Percentiles rank a stretch among this genome's conserved stretches.
phyloP scores from a whole-genome alignment of 768 basidiomycete species.

The Fibroporia radiculosa region DNA sequence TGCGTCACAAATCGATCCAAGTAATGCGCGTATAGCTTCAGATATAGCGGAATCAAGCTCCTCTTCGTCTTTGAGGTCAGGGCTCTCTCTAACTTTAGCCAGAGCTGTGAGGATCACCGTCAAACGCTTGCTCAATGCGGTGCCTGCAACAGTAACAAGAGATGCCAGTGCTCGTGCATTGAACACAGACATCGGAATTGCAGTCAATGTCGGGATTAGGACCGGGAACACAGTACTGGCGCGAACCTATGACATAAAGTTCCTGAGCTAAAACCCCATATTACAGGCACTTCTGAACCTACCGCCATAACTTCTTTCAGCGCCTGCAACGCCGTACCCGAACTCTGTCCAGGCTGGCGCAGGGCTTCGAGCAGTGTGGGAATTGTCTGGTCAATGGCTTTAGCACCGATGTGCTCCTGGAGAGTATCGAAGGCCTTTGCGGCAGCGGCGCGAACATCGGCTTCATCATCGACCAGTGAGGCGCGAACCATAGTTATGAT shows the following conservation, averaged over 20 bases:
- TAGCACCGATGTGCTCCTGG: slow-evolving; percentile 86
- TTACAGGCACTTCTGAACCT: slow-evolving; percentile 26
- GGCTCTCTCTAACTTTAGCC: slow-evolving; percentile 67
- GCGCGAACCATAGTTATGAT: slow-evolving; percentile 80
- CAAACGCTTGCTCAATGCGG: slow-evolving; percentile 78
- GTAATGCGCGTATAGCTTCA: slow-evolving; percentile 66
- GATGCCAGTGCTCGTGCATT: slow-evolving; percentile 88
- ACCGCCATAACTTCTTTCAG: slow-evolving; percentile 92
- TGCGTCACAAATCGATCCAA: slow-evolving; percentile 72
- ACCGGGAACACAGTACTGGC: slow-evolving; percentile 96
- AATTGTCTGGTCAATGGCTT: slow-evolving; percentile 94
- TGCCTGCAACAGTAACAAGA: slow-evolving; percentile 89
- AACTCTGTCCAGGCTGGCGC: slow-evolving; percentile 84
- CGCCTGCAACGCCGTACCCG: slow-evolving; percentile 93
- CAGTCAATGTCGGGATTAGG: slow-evolving; percentile 86
- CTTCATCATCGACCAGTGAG: slow-evolving; percentile 83
- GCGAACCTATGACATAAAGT: slow-evolving; percentile 62
- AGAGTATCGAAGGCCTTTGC: slow-evolving; percentile 85
- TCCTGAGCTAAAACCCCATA: too few species aligned
- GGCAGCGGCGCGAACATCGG: slow-evolving; percentile 81
- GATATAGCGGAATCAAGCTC: slow-evolving; percentile 65
- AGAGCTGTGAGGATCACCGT: slow-evolving; percentile 73
- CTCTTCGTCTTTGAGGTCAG: slow-evolving; percentile 44
- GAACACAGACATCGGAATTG: slow-evolving; percentile 89
- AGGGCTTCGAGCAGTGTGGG: slow-evolving; percentile 92